Base-by-base conservation (phyloP, 2,329 filamentous ascomycete species). In the Elsinoe australis region DNA sequence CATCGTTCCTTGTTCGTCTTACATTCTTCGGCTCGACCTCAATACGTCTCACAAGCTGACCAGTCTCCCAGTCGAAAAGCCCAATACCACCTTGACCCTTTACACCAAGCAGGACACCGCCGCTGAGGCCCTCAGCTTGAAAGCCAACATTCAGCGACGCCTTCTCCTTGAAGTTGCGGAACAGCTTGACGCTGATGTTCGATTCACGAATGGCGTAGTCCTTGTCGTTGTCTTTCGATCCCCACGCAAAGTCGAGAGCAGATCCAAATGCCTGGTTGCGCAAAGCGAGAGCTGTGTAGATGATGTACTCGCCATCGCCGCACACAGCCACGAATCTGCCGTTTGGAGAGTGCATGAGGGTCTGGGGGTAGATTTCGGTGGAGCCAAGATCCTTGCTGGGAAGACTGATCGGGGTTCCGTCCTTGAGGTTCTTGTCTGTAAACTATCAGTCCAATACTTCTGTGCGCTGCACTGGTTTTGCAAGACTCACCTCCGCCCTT, bases 161-260 rank as follows among this genome's bases (percentile, higher is more conserved):
- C 69, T 94, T 90, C 66, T 96, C 92, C 57, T 89, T 83, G 71
- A 98, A 96, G 69, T 96, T 96, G 69, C 92, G 90, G 76, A 92
- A 96, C 28, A 96, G 81, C 74, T 95, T 95, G 60, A 98, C 88
- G 60, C 85, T 94, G 41, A 90, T 95, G 21, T 85, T 71, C 3
- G 89, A 95, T 68, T 98, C 92, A 28, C 92, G 83, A 58, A 98
- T 96, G 31, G 92, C 92, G 62, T 94, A 96, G 65, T 98, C 92
- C 66, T 95, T 96, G 71, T 87, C 94, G 69, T 95, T 95, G 51
- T 95, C 90, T 68, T 95, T 95, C 35, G 86, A 87, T 0, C 85
- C 90, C 92, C 92, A 98, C 8, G 86, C 89, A 65, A 98, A 98
- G 68, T 98, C 92, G 46, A 96, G 71, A 5, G 90, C 92, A 32